Base-by-base conservation (phyloP, 441 rosid species). In the Pelargonium exstipulatum region DNA sequence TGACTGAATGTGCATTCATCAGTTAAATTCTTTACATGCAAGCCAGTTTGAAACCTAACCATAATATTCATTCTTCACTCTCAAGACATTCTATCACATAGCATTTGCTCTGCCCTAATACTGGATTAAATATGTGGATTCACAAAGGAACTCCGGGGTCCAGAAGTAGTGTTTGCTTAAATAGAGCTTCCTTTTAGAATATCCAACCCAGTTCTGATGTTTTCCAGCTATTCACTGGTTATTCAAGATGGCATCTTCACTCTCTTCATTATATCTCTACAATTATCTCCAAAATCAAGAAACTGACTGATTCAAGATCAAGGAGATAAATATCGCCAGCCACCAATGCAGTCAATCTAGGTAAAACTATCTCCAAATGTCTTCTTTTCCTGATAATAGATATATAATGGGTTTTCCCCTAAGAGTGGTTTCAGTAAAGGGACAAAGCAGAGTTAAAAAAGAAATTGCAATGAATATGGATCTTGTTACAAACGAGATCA, bases 141-240 rank as follows among this genome's bases (percentile, higher is more conserved):
- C 20, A 55, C 61, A 4, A 55, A 16, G 7, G 9, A 17, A 17
- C 8, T 55, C 61, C 9, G 16, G 24, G 8, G 5, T 55, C 61
- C 9, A 17, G 24, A 55, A 7, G 24, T 17, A 58, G 20, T 48
- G 18, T 8, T 51, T 51, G 16, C 61, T 55, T 9, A 7, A 18
- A 12, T 20, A 55, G n/a, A 18, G 26, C 2, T 17, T 17, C n/a
- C 18, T 17, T 55, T 55, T 18, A 17, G 16, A 55, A 13, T 18
- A 55, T 22, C 18, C 9, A 55, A 17, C 18, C 61, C 7, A 16
- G 24, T 55, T 55, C 61, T 51, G 8, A 17, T 14, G 58, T 51
- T 51, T 51, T 51, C 58, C 20, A n/a, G 58, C 58, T 51, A 55
- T 17, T 55, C 24, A 55, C 61, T 55, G 61, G 2, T 55, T 55